A percentile compares a stretch with the other conserved stretches of the same genome.
phyloP scores from a whole-genome alignment of 2,329 filamentous ascomycete species.

The Arthrobotrys megalospora region DNA sequence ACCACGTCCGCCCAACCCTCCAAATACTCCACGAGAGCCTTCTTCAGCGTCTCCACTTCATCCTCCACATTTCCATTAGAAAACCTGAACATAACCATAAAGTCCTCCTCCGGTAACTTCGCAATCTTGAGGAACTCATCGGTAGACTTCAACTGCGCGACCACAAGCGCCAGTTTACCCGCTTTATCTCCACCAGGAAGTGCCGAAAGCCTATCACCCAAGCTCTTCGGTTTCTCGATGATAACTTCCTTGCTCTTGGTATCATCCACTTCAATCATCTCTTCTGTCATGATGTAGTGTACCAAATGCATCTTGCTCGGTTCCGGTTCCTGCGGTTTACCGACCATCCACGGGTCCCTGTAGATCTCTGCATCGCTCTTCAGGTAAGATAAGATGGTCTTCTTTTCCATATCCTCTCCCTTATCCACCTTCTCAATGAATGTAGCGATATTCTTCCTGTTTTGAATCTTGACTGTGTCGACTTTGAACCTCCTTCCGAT shows the following conservation, averaged over 20 bases:
- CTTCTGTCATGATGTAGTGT: conserved; percentile 46
- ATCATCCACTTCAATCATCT: conserved; percentile 24
- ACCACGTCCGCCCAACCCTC: conserved; percentile 54
- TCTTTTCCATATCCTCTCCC: conserved; percentile 26
- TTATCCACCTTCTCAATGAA: conserved; percentile 30
- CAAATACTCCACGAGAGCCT: conserved; percentile 40
- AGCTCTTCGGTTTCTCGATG: conserved; percentile 36
- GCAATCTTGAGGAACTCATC: conserved; percentile 47
- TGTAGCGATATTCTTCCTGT: conserved; percentile 42
- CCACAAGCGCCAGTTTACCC: conserved; percentile 42
- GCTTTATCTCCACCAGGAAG: conserved; percentile 54
- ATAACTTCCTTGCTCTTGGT: conserved; percentile 36
- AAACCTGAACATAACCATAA: conserved; percentile 45
- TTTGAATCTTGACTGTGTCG: conserved; percentile 44
- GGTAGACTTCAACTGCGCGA: conserved; percentile 34
- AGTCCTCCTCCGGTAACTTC: conserved; percentile 38
- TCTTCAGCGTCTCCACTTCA: conserved; percentile 46
- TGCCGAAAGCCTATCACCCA: conserved; percentile 38
- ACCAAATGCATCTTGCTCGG: conserved; percentile 55
- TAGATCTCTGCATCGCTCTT: conserved; percentile 57
- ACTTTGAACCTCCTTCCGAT: conserved; percentile 36
- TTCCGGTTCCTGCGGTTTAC: conserved; percentile 35
- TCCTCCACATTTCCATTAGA: conserved; percentile 48
- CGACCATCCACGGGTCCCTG: conserved; percentile 48
- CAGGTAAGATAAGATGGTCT: conserved; percentile 20